Evolutionary conservation across 306 rosid genomes (phyloP), one percentile per base, ranked within the genome.

Genomic region (Sechiopsis laciniata): DNA sequence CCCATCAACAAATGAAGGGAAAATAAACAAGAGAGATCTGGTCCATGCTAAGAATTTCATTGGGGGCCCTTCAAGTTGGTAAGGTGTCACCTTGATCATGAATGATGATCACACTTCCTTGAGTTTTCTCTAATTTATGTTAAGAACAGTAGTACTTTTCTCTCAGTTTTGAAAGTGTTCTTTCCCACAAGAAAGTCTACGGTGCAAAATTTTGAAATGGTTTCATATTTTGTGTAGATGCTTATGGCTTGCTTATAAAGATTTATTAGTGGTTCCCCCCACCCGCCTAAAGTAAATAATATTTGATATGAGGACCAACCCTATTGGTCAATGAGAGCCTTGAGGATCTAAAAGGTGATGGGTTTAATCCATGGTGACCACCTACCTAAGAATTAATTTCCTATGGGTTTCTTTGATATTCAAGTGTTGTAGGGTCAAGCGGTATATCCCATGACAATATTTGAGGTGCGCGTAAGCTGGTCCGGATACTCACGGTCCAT

Each of bases 21-120:
- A 79, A 66, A 77, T 74, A 78, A 76, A 72, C 79, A 78, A 46
- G 79, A 80, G 53, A 53, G 88, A 71, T 71, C 82, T 75, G 67
- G 81, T 0, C 7, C 8, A 22, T 78, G 74, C 81, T 0, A 83
- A 85, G 76, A 84, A 75, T 62, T 88, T 90, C 62, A 57, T 66
- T 42, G 97, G 98, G 37, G 97, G 88, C 8, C 90, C 91, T 67
- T 87, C 91, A n/a, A 82, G 89, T 78, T 93, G 97, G 98, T 93
- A 85, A n/a, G 84, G 20, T 75, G 63, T 56, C 71, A 53, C 16
- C 74, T 82, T 72, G 76, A 58, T 78, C 73, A 72, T 0, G 45
- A 37, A 2, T 37, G 0, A 37, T 15, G 32, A 69, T 62, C 56
- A 46, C 12, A 42, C 58, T 69, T 54, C 45, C 8, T 24, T 14